These are phyloP conservation scores for Apiotrichum sp. DNA, from an alignment of 1,284 basidiomycete species.

Conservation along the genomic window DNA sequence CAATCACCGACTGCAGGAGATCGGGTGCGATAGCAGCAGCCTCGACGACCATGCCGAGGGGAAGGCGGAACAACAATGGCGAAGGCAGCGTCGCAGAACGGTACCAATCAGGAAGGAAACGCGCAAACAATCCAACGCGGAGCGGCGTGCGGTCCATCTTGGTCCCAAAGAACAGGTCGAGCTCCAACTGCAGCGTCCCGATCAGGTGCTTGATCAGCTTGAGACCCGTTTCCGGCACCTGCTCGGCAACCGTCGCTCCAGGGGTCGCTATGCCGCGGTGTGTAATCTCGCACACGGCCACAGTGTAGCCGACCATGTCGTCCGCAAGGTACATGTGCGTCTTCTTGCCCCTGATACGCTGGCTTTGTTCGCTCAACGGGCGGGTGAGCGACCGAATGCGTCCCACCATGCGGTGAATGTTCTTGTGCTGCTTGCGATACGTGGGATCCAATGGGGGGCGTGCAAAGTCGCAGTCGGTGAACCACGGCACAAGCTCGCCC, in stretches of 20 bases:
- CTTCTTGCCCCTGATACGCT: conserved; percentile 40
- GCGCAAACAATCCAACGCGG: conserved; percentile 77
- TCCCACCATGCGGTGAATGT: conserved; percentile 38
- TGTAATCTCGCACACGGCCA: conserved; percentile 72
- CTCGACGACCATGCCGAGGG: conserved; percentile 79
- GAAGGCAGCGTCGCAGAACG: conserved; percentile 65
- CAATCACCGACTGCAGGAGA: conserved; percentile 73
- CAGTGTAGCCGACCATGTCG: conserved; percentile 82
- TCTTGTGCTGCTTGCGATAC: conserved; percentile 24
- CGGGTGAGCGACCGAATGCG: conserved; percentile 35
- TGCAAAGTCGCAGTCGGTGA: conserved; percentile 36
- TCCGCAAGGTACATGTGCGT: conserved; percentile 71
- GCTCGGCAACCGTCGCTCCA: conserved; percentile 57
- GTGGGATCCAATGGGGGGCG: conserved; percentile 23
- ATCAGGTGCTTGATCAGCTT: conserved; percentile 71
- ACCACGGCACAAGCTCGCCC: conserved; percentile 44
- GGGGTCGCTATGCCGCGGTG: conserved; percentile 59
- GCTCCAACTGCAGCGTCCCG: conserved; percentile 53
- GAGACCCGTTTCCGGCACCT: conserved; percentile 67
- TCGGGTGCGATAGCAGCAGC: conserved; percentile 81
- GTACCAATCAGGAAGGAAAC: conserved; percentile 80
- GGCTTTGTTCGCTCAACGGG: conserved; percentile 42
- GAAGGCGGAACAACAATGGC: conserved; percentile 78
- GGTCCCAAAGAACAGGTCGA: conserved; percentile 43
- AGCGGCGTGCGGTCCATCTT: conserved; percentile 59